These are phyloP conservation scores for Ganoderma multipileum DNA, from an alignment of 1,284 basidiomycete species.

Conservation along the genomic window DNA sequence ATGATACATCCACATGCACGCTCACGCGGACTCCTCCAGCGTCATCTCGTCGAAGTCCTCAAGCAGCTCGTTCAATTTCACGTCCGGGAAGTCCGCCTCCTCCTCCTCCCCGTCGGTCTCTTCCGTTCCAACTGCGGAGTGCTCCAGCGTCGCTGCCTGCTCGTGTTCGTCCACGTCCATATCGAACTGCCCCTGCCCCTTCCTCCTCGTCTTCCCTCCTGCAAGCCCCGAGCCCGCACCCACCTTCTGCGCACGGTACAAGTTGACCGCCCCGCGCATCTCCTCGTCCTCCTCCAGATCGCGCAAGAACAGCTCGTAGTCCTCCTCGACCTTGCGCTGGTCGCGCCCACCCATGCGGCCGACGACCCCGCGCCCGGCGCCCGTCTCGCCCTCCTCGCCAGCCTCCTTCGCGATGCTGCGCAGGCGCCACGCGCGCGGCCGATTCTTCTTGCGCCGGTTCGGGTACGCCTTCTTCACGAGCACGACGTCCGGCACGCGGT, in stretches of 20 bases:
- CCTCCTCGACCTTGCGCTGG: conserved; percentile 93
- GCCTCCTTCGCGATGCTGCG: conserved; percentile 95
- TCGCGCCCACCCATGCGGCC: conserved; percentile 92
- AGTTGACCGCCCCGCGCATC: conserved; percentile 87
- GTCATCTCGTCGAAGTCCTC: conserved; percentile 93
- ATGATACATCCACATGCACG: conserved; percentile 7
- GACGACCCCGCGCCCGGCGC: conserved; percentile 81
- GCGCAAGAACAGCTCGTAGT: conserved; percentile 95
- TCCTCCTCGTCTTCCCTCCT: conserved; percentile 56
- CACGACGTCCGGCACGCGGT: conserved; percentile 89
- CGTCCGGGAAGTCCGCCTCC: conserved; percentile 91
- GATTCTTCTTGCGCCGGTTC: conserved; percentile 91
- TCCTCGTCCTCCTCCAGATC: conserved; percentile 98
- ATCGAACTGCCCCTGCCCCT: conserved; percentile 60
- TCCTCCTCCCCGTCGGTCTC: conserved; percentile 57
- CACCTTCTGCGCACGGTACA: conserved; percentile 79
- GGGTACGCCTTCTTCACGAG: conserved; percentile 97
- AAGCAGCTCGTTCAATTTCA: conserved; percentile 87
- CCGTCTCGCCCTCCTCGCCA: conserved; percentile 82
- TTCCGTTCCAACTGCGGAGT: conserved; percentile 28
- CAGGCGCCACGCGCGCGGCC: conserved; percentile 87
- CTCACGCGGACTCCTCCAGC: conserved; percentile 46
- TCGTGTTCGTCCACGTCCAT: conserved; percentile 81
- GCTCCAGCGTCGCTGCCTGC: conserved; percentile 40
- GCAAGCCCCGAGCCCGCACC: conserved; percentile 52